Conservation (phyloP, 2,329 filamentous ascomycete species). For the Nakataea oryzae region DNA sequence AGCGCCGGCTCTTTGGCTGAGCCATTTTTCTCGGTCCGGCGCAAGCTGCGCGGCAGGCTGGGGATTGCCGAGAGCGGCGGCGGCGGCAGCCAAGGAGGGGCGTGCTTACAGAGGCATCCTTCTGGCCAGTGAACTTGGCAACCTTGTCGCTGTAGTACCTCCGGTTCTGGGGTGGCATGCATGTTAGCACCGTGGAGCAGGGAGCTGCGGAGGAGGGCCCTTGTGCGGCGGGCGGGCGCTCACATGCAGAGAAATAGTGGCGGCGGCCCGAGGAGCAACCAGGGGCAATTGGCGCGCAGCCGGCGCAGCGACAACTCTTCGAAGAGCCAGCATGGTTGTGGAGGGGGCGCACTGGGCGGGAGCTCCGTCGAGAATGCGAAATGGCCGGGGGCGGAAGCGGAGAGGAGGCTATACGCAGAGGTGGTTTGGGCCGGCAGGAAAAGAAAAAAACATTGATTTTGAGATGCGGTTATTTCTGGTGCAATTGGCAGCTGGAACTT, state of each 20-base stretch:
- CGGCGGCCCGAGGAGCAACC: slow-evolving; percentile 48
- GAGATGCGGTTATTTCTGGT: background rate
- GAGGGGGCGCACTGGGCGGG: slow-evolving; percentile 19
- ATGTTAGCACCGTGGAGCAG: slow-evolving; percentile 1
- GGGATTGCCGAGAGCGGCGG: background rate
- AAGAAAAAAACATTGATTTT: background rate
- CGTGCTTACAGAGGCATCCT: slow-evolving; percentile 70
- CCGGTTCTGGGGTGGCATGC: slow-evolving; percentile 27
- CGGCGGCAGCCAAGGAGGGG: background rate
- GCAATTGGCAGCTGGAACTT: background rate
- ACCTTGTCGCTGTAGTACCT: slow-evolving; percentile 66
- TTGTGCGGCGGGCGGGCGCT: slow-evolving; percentile 13
- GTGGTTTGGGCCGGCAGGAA: background rate
- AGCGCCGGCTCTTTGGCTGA: slow-evolving; percentile 17
- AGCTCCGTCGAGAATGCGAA: background rate
- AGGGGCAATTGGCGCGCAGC: slow-evolving; percentile 70
- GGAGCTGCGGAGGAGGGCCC: background rate
- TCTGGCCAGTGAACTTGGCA: slow-evolving; percentile 87
- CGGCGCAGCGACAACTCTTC: slow-evolving; percentile 60
- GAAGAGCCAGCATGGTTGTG: slow-evolving; percentile 67
- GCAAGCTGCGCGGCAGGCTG: background rate
- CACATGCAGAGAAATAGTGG: slow-evolving; percentile 46
- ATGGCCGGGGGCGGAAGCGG: too few species aligned
- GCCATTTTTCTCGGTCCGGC: slow-evolving; percentile 25
- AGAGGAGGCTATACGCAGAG: background rate